Conservation (phyloP, 2,329 filamentous ascomycete genomes). For the Lecanicillium sp. region DNA sequence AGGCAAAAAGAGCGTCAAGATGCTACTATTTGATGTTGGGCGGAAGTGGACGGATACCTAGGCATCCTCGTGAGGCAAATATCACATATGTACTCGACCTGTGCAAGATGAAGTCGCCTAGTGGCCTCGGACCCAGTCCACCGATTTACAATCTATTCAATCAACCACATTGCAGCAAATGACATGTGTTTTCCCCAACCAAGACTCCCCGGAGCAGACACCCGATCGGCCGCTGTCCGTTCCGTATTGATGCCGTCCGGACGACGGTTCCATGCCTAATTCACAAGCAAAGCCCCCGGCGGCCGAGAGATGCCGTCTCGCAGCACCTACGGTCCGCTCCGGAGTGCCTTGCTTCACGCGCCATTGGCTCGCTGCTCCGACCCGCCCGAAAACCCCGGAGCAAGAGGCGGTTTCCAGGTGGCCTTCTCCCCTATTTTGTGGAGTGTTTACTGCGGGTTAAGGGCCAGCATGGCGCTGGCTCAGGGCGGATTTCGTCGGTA, state of each 20-base stretch:
- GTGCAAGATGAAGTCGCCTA: too few relatives aligned
- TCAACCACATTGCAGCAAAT: too few relatives aligned
- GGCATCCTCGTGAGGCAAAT: too few relatives aligned
- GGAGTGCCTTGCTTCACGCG: background rate
- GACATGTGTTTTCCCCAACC: background rate
- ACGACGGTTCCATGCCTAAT: background rate
- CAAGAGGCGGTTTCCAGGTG: background rate
- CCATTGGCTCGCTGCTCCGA: background rate
- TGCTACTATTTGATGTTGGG: too few relatives aligned
- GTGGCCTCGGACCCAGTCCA: too few relatives aligned
- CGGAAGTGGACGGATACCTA: background rate
- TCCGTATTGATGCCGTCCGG: too few relatives aligned
- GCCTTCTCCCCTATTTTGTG: background rate
- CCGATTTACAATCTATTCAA: too few relatives aligned
- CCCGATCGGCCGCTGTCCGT: too few relatives aligned
- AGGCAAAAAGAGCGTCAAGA: slow-evolving; percentile 9
- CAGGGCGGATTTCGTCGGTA: slow-evolving; percentile 5
- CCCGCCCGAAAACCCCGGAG: slow-evolving; percentile 5
- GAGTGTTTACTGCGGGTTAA: background rate
- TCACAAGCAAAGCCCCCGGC: background rate
- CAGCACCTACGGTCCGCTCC: too few relatives aligned
- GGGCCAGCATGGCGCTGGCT: slow-evolving; percentile 2
- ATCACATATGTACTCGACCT: too few relatives aligned
- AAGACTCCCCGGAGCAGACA: too few relatives aligned
- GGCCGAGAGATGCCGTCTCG: too few relatives aligned